Evolutionary conservation across 441 rosid genomes (phyloP).

Genomic region (Croton laevigatus): DNA sequence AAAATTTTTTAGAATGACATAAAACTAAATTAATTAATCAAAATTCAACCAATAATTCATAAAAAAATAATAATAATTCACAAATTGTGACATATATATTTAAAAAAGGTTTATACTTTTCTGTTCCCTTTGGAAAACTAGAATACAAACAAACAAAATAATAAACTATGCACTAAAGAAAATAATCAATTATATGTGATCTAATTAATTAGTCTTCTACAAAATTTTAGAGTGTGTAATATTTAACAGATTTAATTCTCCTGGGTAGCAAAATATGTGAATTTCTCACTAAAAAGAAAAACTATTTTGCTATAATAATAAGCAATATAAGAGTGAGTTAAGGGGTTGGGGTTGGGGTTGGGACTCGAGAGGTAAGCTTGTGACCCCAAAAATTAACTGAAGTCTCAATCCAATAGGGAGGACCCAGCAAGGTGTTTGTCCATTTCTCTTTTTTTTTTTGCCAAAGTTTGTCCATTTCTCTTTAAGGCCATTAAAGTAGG

Average conservation of each 20-base stretch:
- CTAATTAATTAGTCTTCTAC: no score
- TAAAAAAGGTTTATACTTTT: neutral
- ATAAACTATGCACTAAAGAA: neutral
- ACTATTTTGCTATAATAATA: no score
- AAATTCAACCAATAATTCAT: neutral
- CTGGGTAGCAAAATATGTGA: no score
- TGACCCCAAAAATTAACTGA: constrained; percentile 9
- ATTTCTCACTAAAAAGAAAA: no score
- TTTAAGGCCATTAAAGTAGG: neutral
- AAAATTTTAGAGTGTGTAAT: no score
- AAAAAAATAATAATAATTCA: no score
- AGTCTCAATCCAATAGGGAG: constrained; percentile 14
- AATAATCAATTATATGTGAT: neutral
- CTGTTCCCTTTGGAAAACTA: neutral
- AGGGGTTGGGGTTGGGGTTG: neutral
- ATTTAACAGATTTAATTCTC: no score
- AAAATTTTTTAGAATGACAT: neutral
- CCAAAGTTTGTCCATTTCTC: constrained; percentile 17
- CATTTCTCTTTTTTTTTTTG: neutral
- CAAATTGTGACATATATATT: neutral
- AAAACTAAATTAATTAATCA: neutral
- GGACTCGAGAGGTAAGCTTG: neutral
- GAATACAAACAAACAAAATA: neutral
- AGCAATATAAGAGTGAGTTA: neutral
- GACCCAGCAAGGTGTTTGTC: constrained; percentile 16